phyloP scores from a whole-genome alignment of 1,139 yeast genomes.

The Kazachstania sp. region DNA sequence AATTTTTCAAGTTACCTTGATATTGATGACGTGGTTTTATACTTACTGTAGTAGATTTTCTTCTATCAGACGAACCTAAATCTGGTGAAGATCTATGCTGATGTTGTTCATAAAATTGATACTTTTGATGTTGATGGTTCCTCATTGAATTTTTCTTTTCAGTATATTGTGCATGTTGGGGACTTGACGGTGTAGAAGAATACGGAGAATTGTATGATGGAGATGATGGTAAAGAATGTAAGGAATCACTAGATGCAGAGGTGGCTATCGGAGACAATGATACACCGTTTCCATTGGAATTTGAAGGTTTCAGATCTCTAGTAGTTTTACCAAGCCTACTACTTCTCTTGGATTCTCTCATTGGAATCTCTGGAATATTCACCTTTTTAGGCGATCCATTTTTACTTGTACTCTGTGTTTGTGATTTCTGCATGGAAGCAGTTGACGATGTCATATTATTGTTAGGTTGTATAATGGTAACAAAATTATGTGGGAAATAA shows the following conservation, averaged over 20 bases:
- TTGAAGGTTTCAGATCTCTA: not conserved
- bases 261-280: slow-evolving; percentile 2
- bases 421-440: not conserved
- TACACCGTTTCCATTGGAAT: not conserved
- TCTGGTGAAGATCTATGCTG: slow-evolving; percentile 7
- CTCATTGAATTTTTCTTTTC: not conserved
- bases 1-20: slow-evolving; percentile 1
- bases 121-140: not conserved
- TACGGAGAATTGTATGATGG: slow-evolving; percentile 2
- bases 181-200: slow-evolving; percentile 2
- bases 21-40: slow-evolving; percentile 1
- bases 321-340: not conserved
- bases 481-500: slow-evolving; percentile 80
- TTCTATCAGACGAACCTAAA: slow-evolving; percentile 1
- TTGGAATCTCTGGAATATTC: slow-evolving; percentile 3
- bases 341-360: not conserved
- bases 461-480: slow-evolving; percentile 43
- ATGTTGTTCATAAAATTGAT: slow-evolving; percentile 5
- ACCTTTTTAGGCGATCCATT: not conserved
- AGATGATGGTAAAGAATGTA: not conserved
- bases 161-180: not conserved
- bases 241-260: slow-evolving; percentile 1
- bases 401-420: not conserved
- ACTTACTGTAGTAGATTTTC: not conserved
- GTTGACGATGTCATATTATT: slow-evolving; percentile 4